A percentile compares a stretch with the other conserved stretches of the same genome.
Conservation (phyloP, 257 asterid genomes). For the Echium plantagineum region DNA sequence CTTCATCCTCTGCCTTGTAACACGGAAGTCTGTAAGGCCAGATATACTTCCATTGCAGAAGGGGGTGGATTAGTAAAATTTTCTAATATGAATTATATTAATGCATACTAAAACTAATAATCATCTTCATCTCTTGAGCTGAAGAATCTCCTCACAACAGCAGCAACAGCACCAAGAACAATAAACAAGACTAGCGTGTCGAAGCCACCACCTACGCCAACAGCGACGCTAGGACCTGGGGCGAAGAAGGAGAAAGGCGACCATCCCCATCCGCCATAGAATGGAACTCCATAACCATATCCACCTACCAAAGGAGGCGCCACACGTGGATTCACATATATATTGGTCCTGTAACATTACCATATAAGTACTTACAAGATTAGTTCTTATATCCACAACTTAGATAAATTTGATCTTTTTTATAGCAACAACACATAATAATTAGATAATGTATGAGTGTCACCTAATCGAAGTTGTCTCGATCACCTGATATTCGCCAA, state of each 20-base stretch:
- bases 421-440: background rate
- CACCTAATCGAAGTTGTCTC: no score
- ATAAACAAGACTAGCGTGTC: constrained; percentile 48
- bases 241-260: constrained; percentile 88
- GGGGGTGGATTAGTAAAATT: background rate
- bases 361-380: background rate
- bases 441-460: no score
- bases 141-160: constrained; percentile 53
- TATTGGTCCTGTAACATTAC: constrained; percentile 51
- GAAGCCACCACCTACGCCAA: constrained; percentile 82
- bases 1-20: background rate
- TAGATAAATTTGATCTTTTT: no score
- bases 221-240: constrained; percentile 69
- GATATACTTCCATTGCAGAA: background rate
- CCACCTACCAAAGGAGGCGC: constrained; percentile 95
- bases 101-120: background rate
- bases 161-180: constrained; percentile 53
- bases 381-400: background rate
- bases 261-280: constrained; percentile 89
- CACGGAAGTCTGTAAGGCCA: background rate
- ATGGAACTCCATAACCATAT: constrained; percentile 45
- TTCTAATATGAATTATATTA: background rate
- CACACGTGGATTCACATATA: constrained; percentile 59
- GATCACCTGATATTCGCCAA: no score
- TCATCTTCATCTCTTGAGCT: constrained; percentile 44